A percentile compares a stretch with the other conserved stretches of the same genome.
Conservation (phyloP, 345 rosid species). For the Eucalyptus marginata region DNA sequence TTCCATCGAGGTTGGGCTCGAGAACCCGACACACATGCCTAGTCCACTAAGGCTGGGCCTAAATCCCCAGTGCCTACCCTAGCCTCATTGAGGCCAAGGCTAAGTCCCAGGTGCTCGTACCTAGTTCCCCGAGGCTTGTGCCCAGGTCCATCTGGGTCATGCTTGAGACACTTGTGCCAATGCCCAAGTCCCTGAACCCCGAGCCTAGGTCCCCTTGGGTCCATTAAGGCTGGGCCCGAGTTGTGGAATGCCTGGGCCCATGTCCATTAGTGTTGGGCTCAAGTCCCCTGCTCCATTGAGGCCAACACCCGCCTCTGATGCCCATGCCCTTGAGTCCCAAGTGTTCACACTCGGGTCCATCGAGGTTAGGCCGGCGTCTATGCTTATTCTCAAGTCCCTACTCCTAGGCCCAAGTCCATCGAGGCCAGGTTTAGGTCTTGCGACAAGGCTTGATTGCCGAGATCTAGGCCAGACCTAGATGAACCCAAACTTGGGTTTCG, state of each 20-base stretch:
- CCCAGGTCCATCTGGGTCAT: rapidly evolving
- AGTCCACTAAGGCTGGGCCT: not conserved
- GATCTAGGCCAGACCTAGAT: not conserved
- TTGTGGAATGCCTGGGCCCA: not conserved
- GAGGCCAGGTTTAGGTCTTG: not conserved
- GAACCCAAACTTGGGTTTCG: rapidly evolving
- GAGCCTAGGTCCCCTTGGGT: rapidly evolving
- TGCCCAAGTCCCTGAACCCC: rapidly evolving
- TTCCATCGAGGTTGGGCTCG: not conserved
- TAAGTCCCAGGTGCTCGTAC: not conserved
- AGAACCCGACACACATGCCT: rapidly evolving
- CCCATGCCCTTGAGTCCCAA: not conserved
- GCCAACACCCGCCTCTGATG: rapidly evolving
- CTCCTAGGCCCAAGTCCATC: not conserved
- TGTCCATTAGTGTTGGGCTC: not conserved
- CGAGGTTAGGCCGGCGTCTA: rapidly evolving
- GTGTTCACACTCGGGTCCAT: not conserved
- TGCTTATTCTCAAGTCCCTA: not conserved
- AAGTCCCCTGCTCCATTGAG: not conserved
- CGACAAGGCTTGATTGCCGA: rapidly evolving
- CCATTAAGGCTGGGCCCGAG: not conserved
- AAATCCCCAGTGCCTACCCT: rapidly evolving
- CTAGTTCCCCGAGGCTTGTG: rapidly evolving
- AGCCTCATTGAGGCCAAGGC: not conserved
- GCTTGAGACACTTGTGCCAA: not conserved